Base-by-base conservation (phyloP, 106 monocot species). In the Chionographis japonica region DNA sequence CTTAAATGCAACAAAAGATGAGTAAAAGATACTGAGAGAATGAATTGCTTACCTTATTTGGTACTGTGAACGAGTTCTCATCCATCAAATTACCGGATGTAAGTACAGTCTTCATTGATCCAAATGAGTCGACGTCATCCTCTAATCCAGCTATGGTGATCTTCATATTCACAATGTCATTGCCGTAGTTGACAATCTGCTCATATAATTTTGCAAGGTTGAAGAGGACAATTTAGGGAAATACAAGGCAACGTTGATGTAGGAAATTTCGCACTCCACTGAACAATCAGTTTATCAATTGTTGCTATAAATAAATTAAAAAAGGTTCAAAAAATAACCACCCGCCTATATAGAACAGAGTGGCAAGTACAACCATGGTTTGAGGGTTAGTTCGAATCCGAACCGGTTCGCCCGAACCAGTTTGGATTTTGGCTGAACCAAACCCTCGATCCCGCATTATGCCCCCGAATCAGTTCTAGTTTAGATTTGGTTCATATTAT, bases 151-250 rank as follows among this genome's bases (percentile, higher is more conserved):
- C 36, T 12, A 89, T 41, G 42, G 78, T 70, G 36, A 95, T 81
- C 63, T 67, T 79, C 42, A 98, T 56, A 72, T 83, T 75, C 50
- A 93, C 68, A 15, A 19, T 50, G 52, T 81, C 65, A 49, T 77
- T 73, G 19, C 97, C 97, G 65, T 90, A 85, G 75, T 98, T 98
- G 37, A 93, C 90, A 75, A 92, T 77, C 97, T 98, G 74, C 72
- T 69, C 12, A 55, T 73, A 57, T 16, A 15, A 38, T 6, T 20
- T 6, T 15, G 15, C 50, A 54, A 4, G 8, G 41, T 12, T 5
- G 4, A 40, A 6, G 37, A 10, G 16, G 12, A 10, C 27, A 12
- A 40, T 14, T 39, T 56, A 40, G 8, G 11, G 13, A 53, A 37
- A 13, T 38, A 27, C 27, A 27, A 27, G 27, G 27, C 41, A 37